These are phyloP conservation scores for Krasilnikovozyma curviuscula DNA, from an alignment of 768 basidiomycete genomes.

Conservation along the genomic window DNA sequence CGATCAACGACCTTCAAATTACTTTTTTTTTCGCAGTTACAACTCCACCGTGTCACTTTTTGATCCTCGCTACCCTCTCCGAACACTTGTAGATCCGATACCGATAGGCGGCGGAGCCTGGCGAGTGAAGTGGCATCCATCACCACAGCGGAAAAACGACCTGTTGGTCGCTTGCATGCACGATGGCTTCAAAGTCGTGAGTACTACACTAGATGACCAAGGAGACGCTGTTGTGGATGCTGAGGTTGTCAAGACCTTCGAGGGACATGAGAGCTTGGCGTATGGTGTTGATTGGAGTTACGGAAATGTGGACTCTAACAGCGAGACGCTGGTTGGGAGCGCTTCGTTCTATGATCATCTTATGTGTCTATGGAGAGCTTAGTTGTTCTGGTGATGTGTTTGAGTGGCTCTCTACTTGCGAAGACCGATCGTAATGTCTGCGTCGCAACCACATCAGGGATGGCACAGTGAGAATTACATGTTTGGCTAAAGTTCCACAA, in stretches of 20 bases:
- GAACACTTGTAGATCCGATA: slow-evolving; percentile 34
- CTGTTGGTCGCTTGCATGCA: slow-evolving; percentile 95
- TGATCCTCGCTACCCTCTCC: slow-evolving; percentile 49
- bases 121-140: slow-evolving; percentile 92
- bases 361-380: slow-evolving; percentile 60
- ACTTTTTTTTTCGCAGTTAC: slow-evolving; percentile 38
- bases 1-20: not conserved
- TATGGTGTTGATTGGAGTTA: slow-evolving; percentile 87
- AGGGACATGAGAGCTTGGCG: slow-evolving; percentile 60
- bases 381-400: no score
- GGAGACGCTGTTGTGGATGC: slow-evolving; percentile 19
- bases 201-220: slow-evolving; percentile 33
- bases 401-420: no score
- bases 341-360: slow-evolving; percentile 92
- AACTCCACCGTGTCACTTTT: slow-evolving; percentile 61
- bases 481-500: no score
- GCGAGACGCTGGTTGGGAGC: slow-evolving; percentile 46
- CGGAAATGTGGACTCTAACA: slow-evolving; percentile 14
- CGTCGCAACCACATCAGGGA: no score
- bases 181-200: slow-evolving; percentile 75
- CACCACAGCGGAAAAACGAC: slow-evolving; percentile 41
- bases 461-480: no score
- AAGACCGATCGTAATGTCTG: no score
- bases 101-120: slow-evolving; percentile 82
- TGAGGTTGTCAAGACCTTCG: slow-evolving; percentile 38